Conservation (phyloP, 2,329 filamentous ascomycete species). For the Verticillium longisporum region DNA sequence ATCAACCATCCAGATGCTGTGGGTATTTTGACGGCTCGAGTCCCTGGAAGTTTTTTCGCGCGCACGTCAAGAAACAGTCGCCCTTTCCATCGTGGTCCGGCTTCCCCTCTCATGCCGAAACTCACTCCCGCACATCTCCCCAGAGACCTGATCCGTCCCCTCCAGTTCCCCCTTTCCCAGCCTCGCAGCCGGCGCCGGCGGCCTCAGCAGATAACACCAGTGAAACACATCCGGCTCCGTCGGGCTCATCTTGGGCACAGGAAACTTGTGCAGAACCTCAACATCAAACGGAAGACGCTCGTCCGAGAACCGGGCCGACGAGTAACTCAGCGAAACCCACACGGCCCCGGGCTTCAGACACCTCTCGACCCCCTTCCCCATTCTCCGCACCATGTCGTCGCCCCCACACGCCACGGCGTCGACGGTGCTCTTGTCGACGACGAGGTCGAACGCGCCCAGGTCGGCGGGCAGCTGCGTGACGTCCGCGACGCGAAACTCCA, state of each 20-base stretch:
- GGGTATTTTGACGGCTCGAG: no score
- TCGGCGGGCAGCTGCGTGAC: slow-evolving; percentile 27
- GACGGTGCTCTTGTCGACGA: slow-evolving; percentile 42
- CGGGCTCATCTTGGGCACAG: slow-evolving; percentile 28
- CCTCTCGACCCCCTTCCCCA: slow-evolving; percentile 27
- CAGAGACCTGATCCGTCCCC: background rate
- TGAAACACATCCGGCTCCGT: slow-evolving; percentile 39
- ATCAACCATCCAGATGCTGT: background rate
- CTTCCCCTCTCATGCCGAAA: background rate
- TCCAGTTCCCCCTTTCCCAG: background rate
- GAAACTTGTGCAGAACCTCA: slow-evolving; percentile 32
- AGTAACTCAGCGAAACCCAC: slow-evolving; percentile 44
- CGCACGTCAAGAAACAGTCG: background rate
- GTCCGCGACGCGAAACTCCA: slow-evolving; percentile 36
- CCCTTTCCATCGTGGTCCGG: background rate
- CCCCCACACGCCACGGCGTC: slow-evolving; percentile 42
- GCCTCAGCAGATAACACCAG: slow-evolving; percentile 36
- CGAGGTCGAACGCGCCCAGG: slow-evolving; percentile 26
- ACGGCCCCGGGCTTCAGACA: slow-evolving; percentile 27
- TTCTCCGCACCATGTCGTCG: slow-evolving; percentile 24
- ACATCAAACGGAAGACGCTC: slow-evolving; percentile 31
- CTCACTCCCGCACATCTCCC: background rate
- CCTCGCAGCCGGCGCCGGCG: slow-evolving; percentile 5
- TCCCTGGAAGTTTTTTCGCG: no score
- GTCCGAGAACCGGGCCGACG: slow-evolving; percentile 30